A percentile compares a stretch with the other conserved stretches of the same genome.
Evolutionary conservation across 1,284 basidiomycete species (phyloP).

Genomic region (Chalciporus sp.): DNA sequence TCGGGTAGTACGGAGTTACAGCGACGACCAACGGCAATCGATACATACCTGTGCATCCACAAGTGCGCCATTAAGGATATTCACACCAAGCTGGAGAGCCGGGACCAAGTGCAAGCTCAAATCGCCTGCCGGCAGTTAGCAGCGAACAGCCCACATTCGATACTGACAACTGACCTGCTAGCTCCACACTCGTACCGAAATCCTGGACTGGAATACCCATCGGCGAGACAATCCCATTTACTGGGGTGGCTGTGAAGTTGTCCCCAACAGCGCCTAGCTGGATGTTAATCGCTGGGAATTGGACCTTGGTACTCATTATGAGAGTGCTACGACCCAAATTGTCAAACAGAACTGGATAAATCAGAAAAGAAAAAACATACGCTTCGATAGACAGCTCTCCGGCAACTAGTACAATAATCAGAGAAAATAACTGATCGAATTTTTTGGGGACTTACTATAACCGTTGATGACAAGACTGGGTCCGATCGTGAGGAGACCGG

Average conservation of each 20-base stretch:
- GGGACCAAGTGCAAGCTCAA: slow-evolving; percentile 5
- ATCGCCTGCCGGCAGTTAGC: slow-evolving; percentile 1
- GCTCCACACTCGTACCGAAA: neutral
- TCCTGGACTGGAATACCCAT: neutral
- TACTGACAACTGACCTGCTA: neutral
- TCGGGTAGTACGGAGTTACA: too few relatives aligned
- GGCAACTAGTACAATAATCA: neutral
- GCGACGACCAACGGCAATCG: neutral
- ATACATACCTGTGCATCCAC: slow-evolving; percentile 3
- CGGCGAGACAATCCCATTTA: neutral
- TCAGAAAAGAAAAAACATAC: neutral
- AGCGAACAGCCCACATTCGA: neutral
- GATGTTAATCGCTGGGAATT: neutral
- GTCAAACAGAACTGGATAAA: neutral
- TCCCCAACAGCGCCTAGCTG: neutral
- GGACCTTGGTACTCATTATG: neutral
- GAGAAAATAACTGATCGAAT: neutral
- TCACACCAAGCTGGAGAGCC: slow-evolving; percentile 5
- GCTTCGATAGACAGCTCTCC: neutral
- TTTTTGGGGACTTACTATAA: neutral
- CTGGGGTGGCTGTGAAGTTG: neutral
- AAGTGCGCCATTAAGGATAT: slow-evolving; percentile 5
- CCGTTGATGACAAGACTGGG: slow-evolving; percentile 2
- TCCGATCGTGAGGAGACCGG: slow-evolving; percentile 1
- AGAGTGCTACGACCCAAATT: neutral